Conservation (phyloP, 2,329 filamentous ascomycete genomes). For the Fusarium hostae region DNA sequence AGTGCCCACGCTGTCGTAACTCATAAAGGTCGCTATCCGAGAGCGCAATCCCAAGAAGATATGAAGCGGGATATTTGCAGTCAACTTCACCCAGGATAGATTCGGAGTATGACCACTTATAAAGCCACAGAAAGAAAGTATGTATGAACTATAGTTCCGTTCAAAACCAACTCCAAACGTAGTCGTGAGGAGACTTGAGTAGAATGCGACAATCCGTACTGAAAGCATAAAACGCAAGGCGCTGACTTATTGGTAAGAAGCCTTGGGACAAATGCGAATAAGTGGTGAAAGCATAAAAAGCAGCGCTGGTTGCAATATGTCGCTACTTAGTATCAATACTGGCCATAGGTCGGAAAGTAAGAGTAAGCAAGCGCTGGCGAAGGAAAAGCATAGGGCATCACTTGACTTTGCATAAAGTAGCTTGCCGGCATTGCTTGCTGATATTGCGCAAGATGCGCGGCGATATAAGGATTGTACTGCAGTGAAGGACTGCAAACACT, state of each 20-base stretch:
- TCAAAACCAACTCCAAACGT: accelerated
- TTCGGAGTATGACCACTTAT: background rate
- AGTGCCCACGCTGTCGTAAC: accelerated
- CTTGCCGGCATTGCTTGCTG: background rate
- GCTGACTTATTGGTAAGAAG: accelerated
- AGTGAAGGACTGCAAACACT: background rate
- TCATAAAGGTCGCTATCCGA: background rate
- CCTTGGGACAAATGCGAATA: background rate
- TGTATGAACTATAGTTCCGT: background rate
- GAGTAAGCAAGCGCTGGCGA: background rate
- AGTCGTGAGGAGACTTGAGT: accelerated
- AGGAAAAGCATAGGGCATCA: background rate
- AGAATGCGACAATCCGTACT: background rate
- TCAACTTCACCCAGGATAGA: accelerated
- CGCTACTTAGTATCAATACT: background rate
- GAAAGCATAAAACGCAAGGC: too few relatives aligned
- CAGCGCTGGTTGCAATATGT: background rate
- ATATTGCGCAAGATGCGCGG: background rate
- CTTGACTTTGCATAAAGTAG: background rate
- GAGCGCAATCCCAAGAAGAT: accelerated
- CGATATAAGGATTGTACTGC: background rate
- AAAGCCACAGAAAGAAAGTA: too few relatives aligned
- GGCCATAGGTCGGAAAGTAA: background rate
- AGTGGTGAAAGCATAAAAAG: background rate
- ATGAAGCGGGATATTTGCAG: background rate